Percentiles rank a stretch among this genome's conserved stretches.
Evolutionary conservation across 2,329 filamentous ascomycete genomes (phyloP).

Genomic region (Amauroascus niger): DNA sequence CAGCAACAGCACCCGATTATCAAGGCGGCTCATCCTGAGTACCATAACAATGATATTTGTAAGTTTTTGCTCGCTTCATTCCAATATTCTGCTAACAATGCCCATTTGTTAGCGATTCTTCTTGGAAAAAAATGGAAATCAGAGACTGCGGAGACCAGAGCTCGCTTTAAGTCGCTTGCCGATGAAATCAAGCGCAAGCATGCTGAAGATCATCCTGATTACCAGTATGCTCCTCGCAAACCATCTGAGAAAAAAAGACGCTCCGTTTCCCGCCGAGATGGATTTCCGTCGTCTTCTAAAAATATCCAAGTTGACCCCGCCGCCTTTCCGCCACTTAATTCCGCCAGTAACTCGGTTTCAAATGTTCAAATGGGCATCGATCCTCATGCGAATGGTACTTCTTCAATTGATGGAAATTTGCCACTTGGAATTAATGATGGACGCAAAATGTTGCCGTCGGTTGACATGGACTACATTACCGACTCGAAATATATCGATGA

Average conservation of each 20-base stretch:
- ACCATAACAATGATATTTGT: slow-evolving; percentile 41
- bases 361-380: neutral
- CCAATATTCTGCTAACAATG: slow-evolving; percentile 10
- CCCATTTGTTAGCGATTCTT: slow-evolving; percentile 27
- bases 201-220: slow-evolving; percentile 33
- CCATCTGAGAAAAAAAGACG: slow-evolving; percentile 40
- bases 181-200: slow-evolving; percentile 35
- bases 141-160: slow-evolving; percentile 30
- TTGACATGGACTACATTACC: neutral
- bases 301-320: neutral
- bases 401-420: neutral
- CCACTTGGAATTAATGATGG: neutral
- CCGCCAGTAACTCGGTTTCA: neutral
- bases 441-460: neutral
- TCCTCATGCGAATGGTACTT: neutral
- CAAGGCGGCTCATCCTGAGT: slow-evolving; percentile 32
- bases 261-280: slow-evolving; percentile 28
- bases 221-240: slow-evolving; percentile 41
- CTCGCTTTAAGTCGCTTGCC: slow-evolving; percentile 32
- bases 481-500: slow-evolving; percentile 8
- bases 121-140: slow-evolving; percentile 37
- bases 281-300: neutral
- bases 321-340: neutral
- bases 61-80: slow-evolving; percentile 22
- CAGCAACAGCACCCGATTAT: slow-evolving; percentile 32